Base-by-base conservation (phyloP, 164 flowering plant species). In the Buxus sempervirens region DNA sequence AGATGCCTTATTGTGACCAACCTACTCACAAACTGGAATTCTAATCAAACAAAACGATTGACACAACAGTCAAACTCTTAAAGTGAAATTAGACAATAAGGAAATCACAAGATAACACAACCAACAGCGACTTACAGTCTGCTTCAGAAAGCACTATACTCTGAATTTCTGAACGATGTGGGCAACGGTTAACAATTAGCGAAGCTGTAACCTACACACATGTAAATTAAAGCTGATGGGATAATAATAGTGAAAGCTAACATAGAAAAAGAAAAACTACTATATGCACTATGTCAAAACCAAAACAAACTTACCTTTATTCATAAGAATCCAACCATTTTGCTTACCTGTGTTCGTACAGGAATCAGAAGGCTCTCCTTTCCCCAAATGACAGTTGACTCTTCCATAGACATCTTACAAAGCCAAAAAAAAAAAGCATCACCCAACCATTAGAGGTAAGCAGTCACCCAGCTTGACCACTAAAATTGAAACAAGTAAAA, bases 111-210 rank as follows among this genome's bases (percentile, higher is more conserved):
- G 51, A 26, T 22, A 69, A 54, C 21, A 55, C 3, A 57, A 16
- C 71, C 16, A n/a, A 18, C 15, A 28, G 55, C 20, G 60, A 72
- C 90, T 78, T 74, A 91, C 93, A 73, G 38, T 86, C 89, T 62
- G 76, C 77, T 69, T 83, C 86, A 25, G 81, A 77, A 55, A 90
- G 87, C 55, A 70, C 86, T 23, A 92, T 62, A 70, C 90, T 92
- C 71, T 92, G 97, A 71, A 92, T 82, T 79, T 92, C 97, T 1
- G 93, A 78, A 20, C 91, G 88, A 81, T 92, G 96, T 32, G 96
- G 94, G 59, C 97, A 92, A 36, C 93, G 90, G 45, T 82, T 78
- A 19, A 90, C 73, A 49, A 82, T 10, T 6, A 78, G 77, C 36
- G 88, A 77, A 48, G 77, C 76, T 64, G 76, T 20, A n/a, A 88